Evolutionary conservation across 139 green algal species (phyloP).

Genomic region (Chlamydomonas sphaeroides): DNA sequence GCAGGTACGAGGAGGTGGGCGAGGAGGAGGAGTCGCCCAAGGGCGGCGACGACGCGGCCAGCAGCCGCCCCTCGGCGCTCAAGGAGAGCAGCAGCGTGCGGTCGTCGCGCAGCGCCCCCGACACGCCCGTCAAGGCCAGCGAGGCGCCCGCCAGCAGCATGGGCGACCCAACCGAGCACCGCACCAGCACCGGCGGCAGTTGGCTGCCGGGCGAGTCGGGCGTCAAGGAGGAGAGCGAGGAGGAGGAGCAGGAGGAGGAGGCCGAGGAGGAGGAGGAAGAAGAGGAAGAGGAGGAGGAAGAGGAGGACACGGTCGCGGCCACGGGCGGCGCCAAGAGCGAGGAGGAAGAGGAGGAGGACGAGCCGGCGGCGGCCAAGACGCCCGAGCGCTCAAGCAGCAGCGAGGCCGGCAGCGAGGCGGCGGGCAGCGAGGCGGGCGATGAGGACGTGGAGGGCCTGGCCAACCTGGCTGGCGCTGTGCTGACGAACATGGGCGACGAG

Average conservation of each 20-base stretch:
- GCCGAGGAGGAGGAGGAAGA: not conserved
- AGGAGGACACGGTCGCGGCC: not conserved
- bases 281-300: not conserved
- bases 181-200: no score
- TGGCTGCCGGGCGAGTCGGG: not conserved
- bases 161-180: no score
- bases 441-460: not conserved
- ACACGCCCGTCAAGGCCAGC: not conserved
- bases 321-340: no score
- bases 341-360: constrained; percentile 8
- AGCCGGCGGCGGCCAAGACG: not conserved
- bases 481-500: no score
- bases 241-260: not conserved
- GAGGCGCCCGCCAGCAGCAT: no score
- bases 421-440: not conserved
- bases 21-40: not conserved
- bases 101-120: not conserved
- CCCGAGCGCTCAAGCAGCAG: not conserved
- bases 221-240: not conserved
- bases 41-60: not conserved
- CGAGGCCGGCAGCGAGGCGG: not conserved
- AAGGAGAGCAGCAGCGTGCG: not conserved
- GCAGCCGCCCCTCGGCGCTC: not conserved
- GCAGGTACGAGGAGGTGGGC: not conserved
- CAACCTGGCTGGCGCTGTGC: no score